These are phyloP conservation scores for Leptosphaerulina australis DNA, from an alignment of 2,329 filamentous ascomycete genomes.

Conservation along the genomic window DNA sequence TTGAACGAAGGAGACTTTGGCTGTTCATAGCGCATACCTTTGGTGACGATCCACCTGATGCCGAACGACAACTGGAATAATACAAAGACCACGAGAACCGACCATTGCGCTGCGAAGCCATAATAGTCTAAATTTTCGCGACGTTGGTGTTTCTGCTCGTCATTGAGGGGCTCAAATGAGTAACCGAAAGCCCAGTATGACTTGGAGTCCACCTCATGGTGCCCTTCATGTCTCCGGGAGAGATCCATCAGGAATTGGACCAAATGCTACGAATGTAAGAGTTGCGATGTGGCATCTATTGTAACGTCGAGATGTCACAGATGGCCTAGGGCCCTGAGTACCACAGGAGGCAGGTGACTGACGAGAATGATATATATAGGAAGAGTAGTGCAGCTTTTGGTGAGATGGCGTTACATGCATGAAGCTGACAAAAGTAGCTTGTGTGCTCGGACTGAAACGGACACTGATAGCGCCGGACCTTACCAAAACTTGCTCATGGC, in stretches of 20 bases:
- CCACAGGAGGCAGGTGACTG: slow-evolving; percentile 1
- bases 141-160: slow-evolving; percentile 57
- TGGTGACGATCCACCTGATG: slow-evolving; percentile 38
- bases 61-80: slow-evolving; percentile 52
- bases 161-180: slow-evolving; percentile 59
- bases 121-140: slow-evolving; percentile 61
- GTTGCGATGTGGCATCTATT: slow-evolving; percentile 5
- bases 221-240: slow-evolving; percentile 31
- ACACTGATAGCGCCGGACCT: slow-evolving; percentile 14
- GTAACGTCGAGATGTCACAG: background rate
- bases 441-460: slow-evolving; percentile 17
- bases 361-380: slow-evolving; percentile 2
- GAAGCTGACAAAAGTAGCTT: slow-evolving; percentile 19
- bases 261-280: background rate
- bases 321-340: background rate
- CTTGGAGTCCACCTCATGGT: slow-evolving; percentile 33
- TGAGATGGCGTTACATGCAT: slow-evolving; percentile 14
- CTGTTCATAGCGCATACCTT: slow-evolving; percentile 38
- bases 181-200: slow-evolving; percentile 52
- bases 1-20: slow-evolving; percentile 53
- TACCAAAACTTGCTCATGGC: slow-evolving; percentile 26
- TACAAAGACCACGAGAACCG: slow-evolving; percentile 55
- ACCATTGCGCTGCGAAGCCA: slow-evolving; percentile 62
- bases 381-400: background rate
- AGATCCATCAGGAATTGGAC: slow-evolving; percentile 21